Evolutionary conservation across 371 early-diverging fungal genomes (phyloP), one percentile per base, ranked within the genome.

Genomic region (Amoeboaphelidium protococcarum): DNA sequence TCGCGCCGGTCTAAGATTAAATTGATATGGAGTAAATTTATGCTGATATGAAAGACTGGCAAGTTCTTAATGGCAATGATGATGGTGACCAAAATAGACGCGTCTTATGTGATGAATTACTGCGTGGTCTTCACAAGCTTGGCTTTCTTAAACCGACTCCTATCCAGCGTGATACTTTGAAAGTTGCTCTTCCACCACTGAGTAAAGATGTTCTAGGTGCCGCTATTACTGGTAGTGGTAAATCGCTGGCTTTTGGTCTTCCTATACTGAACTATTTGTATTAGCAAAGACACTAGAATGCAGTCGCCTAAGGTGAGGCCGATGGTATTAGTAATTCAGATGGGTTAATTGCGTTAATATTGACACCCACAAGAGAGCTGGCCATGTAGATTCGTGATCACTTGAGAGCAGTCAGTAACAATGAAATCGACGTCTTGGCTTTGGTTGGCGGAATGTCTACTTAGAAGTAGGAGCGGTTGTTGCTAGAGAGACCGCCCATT

Each of bases 181-280:
- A 81, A 13, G 53, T 74, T 25, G 67, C 72, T 1, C 71, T 87
- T 23, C 54, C 73, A n/a, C n/a, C n/a, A 2, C n/a, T n/a, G 2
- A 76, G 81, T 27, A 71, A 82, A 27, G 89, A 96, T 57, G 72
- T 98, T 47, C 75, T 99, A 40, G 99, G 98, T 46, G 85, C 89
- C 21, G 97, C 98, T 1, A 86, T 90, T 53, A 99, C 99, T 1
- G 85, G 85, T 55, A 83, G 86, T 16, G 94, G 91, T 51, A 92
- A 92, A 64, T 90, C 91, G 1, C 58, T 90, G 41, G 82, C 86
- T 0, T 92, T 87, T 61, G 75, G 84, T 37, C 60, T 92, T 23
- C 92, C 92, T 21, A 82, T 90, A 27, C 54, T 82, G 27, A 66
- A 78, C 24, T 60, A 66, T 27, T 55, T 78, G 20, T 56, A 69